A percentile compares a stretch with the other conserved stretches of the same genome.
Conservation (phyloP, 163 green algal genomes). For the Botryococcus braunii region DNA sequence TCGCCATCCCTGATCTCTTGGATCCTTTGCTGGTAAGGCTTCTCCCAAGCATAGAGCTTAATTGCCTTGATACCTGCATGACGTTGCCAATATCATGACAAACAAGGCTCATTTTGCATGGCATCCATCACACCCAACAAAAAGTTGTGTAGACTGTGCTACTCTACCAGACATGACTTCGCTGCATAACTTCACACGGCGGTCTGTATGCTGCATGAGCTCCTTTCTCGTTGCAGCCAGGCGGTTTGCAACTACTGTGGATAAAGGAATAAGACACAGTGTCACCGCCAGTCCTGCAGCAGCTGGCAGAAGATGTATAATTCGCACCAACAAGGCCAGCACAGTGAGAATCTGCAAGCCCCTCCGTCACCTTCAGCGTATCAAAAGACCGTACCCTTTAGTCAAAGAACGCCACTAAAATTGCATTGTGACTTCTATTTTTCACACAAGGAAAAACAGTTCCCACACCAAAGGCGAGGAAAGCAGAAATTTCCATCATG, state of each 20-base stretch:
- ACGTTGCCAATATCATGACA: too few relatives aligned
- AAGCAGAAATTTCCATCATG: too few relatives aligned
- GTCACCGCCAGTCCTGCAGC: constrained; percentile 64
- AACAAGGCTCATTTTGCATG: too few relatives aligned
- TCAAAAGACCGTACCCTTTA: constrained; percentile 51
- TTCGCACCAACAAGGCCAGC: constrained; percentile 58
- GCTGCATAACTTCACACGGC: constrained; percentile 74
- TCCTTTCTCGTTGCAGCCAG: constrained; percentile 44
- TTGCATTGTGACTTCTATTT: too few relatives aligned
- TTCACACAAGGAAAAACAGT: too few relatives aligned
- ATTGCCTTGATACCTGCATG: constrained; percentile 93
- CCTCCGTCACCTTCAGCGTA: not conserved
- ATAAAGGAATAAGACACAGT: constrained; percentile 64
- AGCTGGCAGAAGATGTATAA: constrained; percentile 43
- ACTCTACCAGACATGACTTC: constrained; percentile 86
- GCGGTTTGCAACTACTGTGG: constrained; percentile 45
- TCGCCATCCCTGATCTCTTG: constrained; percentile 59
- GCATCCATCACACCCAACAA: too few relatives aligned
- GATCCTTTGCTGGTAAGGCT: constrained; percentile 70
- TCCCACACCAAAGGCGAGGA: too few relatives aligned
- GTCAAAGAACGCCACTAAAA: not conserved
- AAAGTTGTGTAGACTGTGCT: too few relatives aligned
- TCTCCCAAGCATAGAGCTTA: constrained; percentile 96
- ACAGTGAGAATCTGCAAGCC: constrained; percentile 49
- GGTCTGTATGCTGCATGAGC: constrained; percentile 70